phyloP scores from a whole-genome alignment of 768 basidiomycete genomes.

The Kwoniella sp. region DNA sequence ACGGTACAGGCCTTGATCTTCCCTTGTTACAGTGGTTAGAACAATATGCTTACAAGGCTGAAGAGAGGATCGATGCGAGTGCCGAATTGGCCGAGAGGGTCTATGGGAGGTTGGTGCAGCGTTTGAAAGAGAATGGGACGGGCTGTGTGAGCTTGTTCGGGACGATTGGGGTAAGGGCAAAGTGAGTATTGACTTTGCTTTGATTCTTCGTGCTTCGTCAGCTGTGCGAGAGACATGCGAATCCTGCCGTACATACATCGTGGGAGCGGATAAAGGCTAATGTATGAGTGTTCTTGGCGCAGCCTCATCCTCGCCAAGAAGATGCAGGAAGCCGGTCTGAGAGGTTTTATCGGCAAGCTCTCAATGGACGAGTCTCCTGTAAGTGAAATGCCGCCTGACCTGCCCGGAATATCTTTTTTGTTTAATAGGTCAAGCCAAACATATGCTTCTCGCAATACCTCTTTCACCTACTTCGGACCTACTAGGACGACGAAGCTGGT shows the following conservation, averaged over 20 bases:
- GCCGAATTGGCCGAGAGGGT: conserved; percentile 66
- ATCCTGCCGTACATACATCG: background rate
- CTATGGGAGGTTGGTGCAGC: conserved; percentile 66
- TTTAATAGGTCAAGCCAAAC: too few species aligned
- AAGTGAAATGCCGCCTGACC: too few species aligned
- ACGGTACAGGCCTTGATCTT: conserved; percentile 81
- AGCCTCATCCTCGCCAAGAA: conserved; percentile 76
- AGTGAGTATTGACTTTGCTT: conserved; percentile 65
- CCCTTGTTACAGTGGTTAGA: conserved; percentile 84
- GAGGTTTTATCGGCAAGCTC: conserved; percentile 84
- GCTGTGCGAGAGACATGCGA: too few species aligned
- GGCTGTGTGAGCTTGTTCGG: conserved; percentile 78
- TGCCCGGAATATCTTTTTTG: too few species aligned
- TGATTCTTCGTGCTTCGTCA: too few species aligned
- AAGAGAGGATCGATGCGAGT: conserved; percentile 71
- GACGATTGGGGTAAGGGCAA: conserved; percentile 77
- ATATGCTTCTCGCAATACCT: too few species aligned
- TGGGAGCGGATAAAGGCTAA: too few species aligned
- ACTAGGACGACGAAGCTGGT: too few species aligned
- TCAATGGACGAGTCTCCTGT: conserved; percentile 79
- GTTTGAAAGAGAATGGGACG: conserved; percentile 74
- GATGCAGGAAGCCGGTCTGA: conserved; percentile 71
- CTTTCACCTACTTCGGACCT: too few species aligned
- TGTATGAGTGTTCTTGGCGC: conserved; percentile 1
- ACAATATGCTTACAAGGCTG: conserved; percentile 78